These are phyloP conservation scores for Eucalyptus melliodora DNA, from an alignment of 345 rosid genomes.

Conservation along the genomic window DNA sequence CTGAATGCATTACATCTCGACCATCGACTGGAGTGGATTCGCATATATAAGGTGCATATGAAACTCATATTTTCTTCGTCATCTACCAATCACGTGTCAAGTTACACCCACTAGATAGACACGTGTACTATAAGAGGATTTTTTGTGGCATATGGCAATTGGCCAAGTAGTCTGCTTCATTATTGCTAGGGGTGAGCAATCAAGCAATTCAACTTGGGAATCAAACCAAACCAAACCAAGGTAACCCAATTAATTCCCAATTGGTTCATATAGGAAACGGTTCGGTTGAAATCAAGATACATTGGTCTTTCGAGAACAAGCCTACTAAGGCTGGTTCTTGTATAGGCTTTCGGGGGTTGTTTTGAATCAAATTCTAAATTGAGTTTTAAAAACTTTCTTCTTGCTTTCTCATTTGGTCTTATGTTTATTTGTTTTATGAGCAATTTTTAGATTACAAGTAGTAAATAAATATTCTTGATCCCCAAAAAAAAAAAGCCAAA, in stretches of 20 bases:
- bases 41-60: neutral
- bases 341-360: neutral
- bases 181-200: neutral
- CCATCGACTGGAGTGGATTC: neutral
- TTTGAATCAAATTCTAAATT: neutral
- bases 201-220: accelerated
- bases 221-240: accelerated
- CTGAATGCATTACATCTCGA: neutral
- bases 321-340: neutral
- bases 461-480: neutral
- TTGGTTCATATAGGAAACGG: neutral
- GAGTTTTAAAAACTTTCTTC: neutral
- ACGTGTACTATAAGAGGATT: neutral
- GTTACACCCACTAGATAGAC: neutral
- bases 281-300: neutral
- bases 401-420: neutral
- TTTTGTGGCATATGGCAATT: neutral
- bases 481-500: neutral
- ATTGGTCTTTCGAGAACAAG: neutral
- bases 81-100: neutral
- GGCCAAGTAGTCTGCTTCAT: neutral
- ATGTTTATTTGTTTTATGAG: neutral
- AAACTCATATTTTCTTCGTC: neutral
- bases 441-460: neutral
- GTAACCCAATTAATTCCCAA: neutral